phyloP scores from a whole-genome alignment of 2,329 filamentous ascomycete genomes.

The Elsinoe ampelina region DNA sequence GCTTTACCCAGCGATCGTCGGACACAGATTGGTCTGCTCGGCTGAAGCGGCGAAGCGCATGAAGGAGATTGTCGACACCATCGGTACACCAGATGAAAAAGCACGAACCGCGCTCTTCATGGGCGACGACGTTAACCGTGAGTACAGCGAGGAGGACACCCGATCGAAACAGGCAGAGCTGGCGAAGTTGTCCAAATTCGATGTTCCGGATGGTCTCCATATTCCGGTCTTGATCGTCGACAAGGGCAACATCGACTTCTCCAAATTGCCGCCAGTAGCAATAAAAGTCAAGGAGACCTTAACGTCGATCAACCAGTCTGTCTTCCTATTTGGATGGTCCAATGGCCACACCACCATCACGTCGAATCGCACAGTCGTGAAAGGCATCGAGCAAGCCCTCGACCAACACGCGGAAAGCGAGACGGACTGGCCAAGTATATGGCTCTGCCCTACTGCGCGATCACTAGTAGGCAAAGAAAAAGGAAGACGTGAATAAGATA shows the following conservation, averaged over 20 bases:
- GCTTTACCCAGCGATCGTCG: slow-evolving; percentile 53
- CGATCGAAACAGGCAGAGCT: slow-evolving; percentile 21
- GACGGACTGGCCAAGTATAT: slow-evolving; percentile 49
- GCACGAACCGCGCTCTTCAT: slow-evolving; percentile 51
- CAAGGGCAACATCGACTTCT: slow-evolving; percentile 30
- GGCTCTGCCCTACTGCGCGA: slow-evolving; percentile 55
- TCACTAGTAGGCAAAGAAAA: slow-evolving; percentile 61
- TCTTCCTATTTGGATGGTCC: slow-evolving; percentile 65
- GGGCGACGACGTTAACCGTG: slow-evolving; percentile 23
- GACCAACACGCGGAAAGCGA: slow-evolving; percentile 44
- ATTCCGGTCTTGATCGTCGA: slow-evolving; percentile 53
- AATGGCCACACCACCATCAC: slow-evolving; percentile 56
- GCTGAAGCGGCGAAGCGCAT: slow-evolving; percentile 56
- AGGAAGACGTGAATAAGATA: slow-evolving; percentile 12
- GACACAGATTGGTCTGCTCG: slow-evolving; percentile 55
- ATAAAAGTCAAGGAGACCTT: slow-evolving; percentile 39
- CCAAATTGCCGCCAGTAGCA: slow-evolving; percentile 39
- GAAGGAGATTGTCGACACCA: slow-evolving; percentile 54
- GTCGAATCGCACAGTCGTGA: slow-evolving; percentile 59
- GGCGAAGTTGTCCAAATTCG: slow-evolving; percentile 43
- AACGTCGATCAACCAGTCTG: slow-evolving; percentile 56
- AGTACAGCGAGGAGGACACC: slow-evolving; percentile 25
- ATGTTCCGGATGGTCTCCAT: slow-evolving; percentile 44
- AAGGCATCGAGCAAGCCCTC: slow-evolving; percentile 52
- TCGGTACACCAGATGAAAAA: slow-evolving; percentile 54